Percentiles rank a stretch among this genome's conserved stretches.
Evolutionary conservation across 2,329 filamentous ascomycete genomes (phyloP).

Genomic region (Monilinia laxa): DNA sequence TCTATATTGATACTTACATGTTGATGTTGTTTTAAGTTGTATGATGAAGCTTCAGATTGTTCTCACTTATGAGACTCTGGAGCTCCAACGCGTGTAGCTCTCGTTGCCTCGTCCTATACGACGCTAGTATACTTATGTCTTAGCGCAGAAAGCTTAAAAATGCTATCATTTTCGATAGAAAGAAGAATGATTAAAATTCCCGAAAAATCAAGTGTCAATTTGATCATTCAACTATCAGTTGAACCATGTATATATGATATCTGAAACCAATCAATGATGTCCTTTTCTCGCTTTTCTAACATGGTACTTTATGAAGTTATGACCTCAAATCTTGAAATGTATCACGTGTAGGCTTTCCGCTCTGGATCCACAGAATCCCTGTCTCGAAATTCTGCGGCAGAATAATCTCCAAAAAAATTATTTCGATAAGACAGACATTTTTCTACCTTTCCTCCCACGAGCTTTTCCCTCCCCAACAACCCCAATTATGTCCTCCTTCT

Average conservation of each 20-base stretch:
- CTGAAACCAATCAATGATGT: not conserved
- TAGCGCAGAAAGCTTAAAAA: constrained; percentile 17
- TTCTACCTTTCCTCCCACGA: constrained; percentile 15
- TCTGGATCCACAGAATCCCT: constrained; percentile 17
- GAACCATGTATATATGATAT: not conserved
- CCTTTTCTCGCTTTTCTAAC: not conserved
- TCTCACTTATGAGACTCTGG: constrained; percentile 28
- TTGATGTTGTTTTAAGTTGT: constrained; percentile 32
- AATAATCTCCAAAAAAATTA: constrained; percentile 27
- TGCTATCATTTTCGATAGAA: not conserved
- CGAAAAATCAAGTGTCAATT: not conserved
- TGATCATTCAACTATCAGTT: too few relatives aligned
- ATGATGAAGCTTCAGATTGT: constrained; percentile 31
- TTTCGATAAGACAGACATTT: constrained; percentile 24
- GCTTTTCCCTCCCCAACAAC: not conserved
- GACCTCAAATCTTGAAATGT: not conserved
- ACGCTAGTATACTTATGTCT: constrained; percentile 23
- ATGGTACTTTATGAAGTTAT: not conserved
- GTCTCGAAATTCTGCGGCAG: constrained; percentile 25
- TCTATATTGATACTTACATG: constrained; percentile 31
- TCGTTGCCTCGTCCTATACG: constrained; percentile 34
- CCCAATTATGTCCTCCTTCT: constrained; percentile 83
- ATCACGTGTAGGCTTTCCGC: constrained; percentile 1
- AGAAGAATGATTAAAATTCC: not conserved
- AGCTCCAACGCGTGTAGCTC: constrained; percentile 37